phyloP scores from a whole-genome alignment of 139 green algal species.

The Zygnema cylindricum region DNA sequence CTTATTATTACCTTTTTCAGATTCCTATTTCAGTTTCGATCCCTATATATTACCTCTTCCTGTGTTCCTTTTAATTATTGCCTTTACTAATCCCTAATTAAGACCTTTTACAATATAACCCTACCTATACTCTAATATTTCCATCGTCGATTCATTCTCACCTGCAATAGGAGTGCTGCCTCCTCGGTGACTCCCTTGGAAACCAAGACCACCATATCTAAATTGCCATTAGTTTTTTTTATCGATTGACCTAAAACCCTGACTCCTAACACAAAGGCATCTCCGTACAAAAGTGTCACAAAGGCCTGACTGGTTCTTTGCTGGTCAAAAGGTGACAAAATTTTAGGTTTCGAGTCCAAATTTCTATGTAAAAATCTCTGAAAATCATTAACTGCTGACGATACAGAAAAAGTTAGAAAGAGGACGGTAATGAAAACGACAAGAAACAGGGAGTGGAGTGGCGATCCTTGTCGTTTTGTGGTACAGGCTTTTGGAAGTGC shows the following conservation, averaged over 20 bases:
- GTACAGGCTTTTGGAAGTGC: no score
- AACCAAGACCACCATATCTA: slow-evolving; percentile 53
- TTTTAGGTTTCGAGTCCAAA: neutral
- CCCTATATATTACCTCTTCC: neutral
- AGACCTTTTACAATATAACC: neutral
- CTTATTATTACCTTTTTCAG: no score
- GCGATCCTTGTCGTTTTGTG: no score
- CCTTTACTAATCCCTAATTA: neutral
- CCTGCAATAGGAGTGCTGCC: slow-evolving; percentile 22
- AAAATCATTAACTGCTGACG: neutral
- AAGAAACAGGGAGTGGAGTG: no score
- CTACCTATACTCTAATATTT: neutral
- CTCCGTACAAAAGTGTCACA: slow-evolving; percentile 50
- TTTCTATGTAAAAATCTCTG: no score
- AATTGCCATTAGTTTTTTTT: slow-evolving; percentile 33
- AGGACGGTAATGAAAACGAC: no score
- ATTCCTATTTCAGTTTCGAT: no score
- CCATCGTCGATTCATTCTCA: neutral
- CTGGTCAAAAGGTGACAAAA: neutral
- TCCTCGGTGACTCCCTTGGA: slow-evolving; percentile 48
- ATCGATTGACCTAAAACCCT: slow-evolving; percentile 56
- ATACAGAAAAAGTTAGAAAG: no score
- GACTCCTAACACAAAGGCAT: slow-evolving; percentile 51
- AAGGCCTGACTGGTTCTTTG: slow-evolving; percentile 20
- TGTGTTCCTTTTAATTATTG: neutral